Evolutionary conservation across 2,329 filamentous ascomycete species (phyloP), one percentile per base, ranked within the genome.

Genomic region (Emericellopsis atlantica): DNA sequence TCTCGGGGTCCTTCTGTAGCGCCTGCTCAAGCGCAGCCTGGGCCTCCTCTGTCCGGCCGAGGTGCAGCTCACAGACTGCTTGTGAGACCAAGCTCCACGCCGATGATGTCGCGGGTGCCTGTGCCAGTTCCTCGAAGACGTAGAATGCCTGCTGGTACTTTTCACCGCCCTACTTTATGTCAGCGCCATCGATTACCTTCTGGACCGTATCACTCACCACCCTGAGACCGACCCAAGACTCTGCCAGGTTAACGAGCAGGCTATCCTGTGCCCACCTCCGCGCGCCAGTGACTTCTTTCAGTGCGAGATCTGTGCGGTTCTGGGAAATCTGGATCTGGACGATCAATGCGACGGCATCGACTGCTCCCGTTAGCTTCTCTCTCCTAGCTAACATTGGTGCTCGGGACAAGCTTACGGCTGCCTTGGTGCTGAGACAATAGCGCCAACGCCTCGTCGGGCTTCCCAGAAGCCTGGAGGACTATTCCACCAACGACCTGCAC

Each of bases 131-230:
- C 64, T 96, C 90, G 55, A 87, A 96, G 45, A 96, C 90, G 69
- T 98, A 96, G 64, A 94, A 96, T 15, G 90, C 82, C 56, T 92
- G 85, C 56, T 96, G 92, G 64, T 96, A 96, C 60, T 87, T 92
- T 51, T 95, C 88, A 50, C 89, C 89, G 55, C 90, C 90, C 83
- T 94, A 62, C 54, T 48, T 45, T 8, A 26, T 36, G 3, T 37
- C 6, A 14, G 40, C 21, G 32, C 15, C 5, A 4, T 4, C 6
- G 15, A 3, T 4, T 23, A 4, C 15, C 8, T 37, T 10, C 9
- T 5, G 26, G 10, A 29, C 12, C 15, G 15, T 29, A 22, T 16
- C 6, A 65, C 73, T 46, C 74, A 92, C 87, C 62, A 90, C 69
- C 60, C 92, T 74, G 61, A 96, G 63, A 23, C 88, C 89, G 47